These are phyloP conservation scores for Colletotrichum higginsianum DNA, from an alignment of 2,329 filamentous ascomycete genomes.

Conservation along the genomic window DNA sequence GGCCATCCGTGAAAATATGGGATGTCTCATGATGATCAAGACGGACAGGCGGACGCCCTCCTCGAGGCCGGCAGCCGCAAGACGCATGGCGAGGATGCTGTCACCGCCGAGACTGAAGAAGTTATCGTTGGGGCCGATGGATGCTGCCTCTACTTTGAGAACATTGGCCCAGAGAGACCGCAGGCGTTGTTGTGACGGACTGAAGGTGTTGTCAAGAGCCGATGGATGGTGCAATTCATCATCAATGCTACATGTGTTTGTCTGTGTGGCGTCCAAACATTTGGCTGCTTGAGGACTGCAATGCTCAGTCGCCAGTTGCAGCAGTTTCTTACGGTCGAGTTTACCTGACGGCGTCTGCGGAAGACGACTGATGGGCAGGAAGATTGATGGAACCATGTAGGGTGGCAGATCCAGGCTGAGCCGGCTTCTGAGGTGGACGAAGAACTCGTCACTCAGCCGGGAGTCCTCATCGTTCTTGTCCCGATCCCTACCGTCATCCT, in stretches of 20 bases:
- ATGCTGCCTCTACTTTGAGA: background rate
- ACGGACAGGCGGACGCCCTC: background rate
- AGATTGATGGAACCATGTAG: background rate
- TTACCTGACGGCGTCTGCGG: constrained; percentile 9
- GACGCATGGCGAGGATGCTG: constrained; percentile 8
- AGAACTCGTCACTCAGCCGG: background rate
- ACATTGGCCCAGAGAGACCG: background rate
- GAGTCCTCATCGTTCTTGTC: background rate
- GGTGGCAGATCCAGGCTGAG: constrained; percentile 3
- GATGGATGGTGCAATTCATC: background rate
- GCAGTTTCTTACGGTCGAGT: background rate
- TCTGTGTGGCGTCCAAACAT: background rate
- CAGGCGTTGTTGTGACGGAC: background rate
- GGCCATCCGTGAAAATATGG: background rate
- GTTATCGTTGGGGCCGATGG: background rate
- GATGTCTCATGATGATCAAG: background rate
- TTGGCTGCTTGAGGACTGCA: background rate
- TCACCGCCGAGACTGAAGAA: background rate
- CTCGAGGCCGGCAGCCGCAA: background rate
- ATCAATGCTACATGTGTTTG: background rate
- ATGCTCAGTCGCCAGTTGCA: background rate
- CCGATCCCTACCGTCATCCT: background rate
- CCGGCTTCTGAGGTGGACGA: background rate
- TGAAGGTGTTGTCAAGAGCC: background rate
- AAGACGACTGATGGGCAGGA: background rate